Percentiles rank a stretch among this genome's conserved stretches.
Conservation (phyloP, 2,329 filamentous ascomycete species). For the Colletotrichum aenigma region DNA sequence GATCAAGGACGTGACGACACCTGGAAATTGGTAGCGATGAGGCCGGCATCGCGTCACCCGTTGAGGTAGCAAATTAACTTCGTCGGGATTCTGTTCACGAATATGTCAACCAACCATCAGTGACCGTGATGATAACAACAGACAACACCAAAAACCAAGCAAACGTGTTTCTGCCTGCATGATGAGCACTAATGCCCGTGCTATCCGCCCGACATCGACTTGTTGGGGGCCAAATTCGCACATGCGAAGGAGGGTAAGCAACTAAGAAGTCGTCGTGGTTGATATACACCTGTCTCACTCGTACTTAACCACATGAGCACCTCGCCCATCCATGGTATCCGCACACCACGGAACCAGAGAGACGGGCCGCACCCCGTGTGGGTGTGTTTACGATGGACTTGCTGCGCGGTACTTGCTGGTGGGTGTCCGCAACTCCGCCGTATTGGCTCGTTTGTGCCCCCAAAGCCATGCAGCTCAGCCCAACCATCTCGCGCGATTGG, state of each 20-base stretch:
- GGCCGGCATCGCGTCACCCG: conserved; percentile 18
- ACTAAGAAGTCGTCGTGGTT: conserved; percentile 2
- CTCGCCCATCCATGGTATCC: background rate
- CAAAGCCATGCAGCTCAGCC: conserved; percentile 4
- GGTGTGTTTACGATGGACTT: background rate
- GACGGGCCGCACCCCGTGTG: conserved; percentile 15
- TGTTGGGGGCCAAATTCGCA: conserved; percentile 1
- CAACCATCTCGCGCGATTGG: conserved; percentile 5
- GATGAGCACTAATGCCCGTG: background rate
- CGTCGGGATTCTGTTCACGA: background rate
- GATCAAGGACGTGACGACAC: conserved; percentile 23
- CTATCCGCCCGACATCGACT: background rate
- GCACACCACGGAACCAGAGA: background rate
- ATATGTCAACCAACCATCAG: background rate
- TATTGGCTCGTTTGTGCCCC: conserved; percentile 6
- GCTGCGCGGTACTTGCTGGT: conserved; percentile 14
- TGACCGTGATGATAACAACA: background rate
- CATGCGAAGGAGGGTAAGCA: background rate
- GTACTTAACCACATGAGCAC: background rate
- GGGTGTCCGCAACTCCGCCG: background rate
- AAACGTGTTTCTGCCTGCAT: background rate
- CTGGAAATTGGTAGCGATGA: conserved; percentile 19
- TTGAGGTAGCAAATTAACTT: conserved; percentile 16
- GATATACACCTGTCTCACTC: conserved; percentile 4
- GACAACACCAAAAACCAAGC: background rate